These are phyloP conservation scores for Thielaviopsis punctulata DNA, from an alignment of 2,329 filamentous ascomycete species.

Conservation along the genomic window DNA sequence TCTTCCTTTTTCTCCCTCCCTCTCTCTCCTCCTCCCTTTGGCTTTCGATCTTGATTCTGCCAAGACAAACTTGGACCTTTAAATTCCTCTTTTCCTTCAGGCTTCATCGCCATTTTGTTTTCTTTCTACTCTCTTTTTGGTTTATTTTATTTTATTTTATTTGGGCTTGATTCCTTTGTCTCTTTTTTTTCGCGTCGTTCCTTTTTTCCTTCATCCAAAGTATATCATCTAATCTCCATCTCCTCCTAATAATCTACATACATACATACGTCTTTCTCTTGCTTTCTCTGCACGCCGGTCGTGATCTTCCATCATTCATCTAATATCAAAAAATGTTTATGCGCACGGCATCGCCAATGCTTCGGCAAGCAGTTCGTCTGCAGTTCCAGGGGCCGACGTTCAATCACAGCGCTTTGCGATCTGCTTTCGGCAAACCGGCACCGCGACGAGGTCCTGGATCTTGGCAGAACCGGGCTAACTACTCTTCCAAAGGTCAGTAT, in stretches of 20 bases:
- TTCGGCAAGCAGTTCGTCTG: background rate
- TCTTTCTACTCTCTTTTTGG: background rate
- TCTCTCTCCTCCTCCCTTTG: background rate
- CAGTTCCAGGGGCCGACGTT: background rate
- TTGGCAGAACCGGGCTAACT: background rate
- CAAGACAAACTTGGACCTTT: background rate
- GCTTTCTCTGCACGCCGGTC: background rate
- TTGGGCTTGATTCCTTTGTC: background rate
- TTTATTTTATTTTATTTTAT: background rate
- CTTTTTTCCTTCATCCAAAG: background rate
- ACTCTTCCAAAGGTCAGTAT: background rate
- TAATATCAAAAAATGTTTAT: background rate
- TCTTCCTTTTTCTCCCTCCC: background rate
- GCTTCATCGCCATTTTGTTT: background rate
- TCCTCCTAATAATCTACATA: background rate
- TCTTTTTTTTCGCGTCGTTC: background rate
- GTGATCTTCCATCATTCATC: background rate
- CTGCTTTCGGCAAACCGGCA: background rate
- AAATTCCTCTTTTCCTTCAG: background rate
- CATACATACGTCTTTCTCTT: background rate
- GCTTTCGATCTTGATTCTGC: background rate
- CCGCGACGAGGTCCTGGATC: background rate
- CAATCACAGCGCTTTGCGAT: background rate
- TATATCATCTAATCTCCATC: background rate
- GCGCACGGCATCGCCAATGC: background rate